Evolutionary conservation across 768 basidiomycete species (phyloP).

Genomic region (Hericium alpestre): DNA sequence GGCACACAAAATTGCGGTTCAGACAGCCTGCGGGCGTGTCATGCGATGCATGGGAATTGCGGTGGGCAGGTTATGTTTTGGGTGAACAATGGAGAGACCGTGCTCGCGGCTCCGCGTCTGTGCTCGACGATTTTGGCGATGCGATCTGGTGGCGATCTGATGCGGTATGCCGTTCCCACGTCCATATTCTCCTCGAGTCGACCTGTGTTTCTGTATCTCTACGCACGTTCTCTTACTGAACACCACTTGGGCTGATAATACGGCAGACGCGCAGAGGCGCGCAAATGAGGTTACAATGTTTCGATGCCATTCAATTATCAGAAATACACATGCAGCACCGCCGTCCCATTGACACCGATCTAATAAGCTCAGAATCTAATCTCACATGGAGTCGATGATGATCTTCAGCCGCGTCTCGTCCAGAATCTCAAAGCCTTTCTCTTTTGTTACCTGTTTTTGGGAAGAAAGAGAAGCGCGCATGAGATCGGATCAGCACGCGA

Average conservation of each 20-base stretch:
- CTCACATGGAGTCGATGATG: conserved; percentile 76
- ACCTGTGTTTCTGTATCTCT: too few relatives aligned
- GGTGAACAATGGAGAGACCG: background rate
- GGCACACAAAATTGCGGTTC: too few relatives aligned
- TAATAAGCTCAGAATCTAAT: background rate
- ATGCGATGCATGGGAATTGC: too few relatives aligned
- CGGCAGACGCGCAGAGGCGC: too few relatives aligned
- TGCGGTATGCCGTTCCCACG: background rate
- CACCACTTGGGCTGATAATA: too few relatives aligned
- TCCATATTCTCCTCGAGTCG: background rate
- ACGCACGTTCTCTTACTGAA: too few relatives aligned
- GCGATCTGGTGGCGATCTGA: background rate
- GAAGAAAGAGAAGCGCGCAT: background rate
- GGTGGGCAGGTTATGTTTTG: background rate
- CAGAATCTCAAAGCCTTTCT: conserved; percentile 82
- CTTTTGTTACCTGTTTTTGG: conserved; percentile 56
- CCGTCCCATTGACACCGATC: background rate
- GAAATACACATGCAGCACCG: background rate
- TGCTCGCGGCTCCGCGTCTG: background rate
- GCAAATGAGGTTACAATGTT: too few relatives aligned
- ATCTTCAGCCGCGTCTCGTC: conserved; percentile 71
- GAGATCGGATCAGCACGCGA: background rate
- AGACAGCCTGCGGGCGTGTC: too few relatives aligned
- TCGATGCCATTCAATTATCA: background rate
- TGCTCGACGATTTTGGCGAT: background rate